Conservation (phyloP, 1,139 yeast genomes). For the Scheffersomyces segobiensis region DNA sequence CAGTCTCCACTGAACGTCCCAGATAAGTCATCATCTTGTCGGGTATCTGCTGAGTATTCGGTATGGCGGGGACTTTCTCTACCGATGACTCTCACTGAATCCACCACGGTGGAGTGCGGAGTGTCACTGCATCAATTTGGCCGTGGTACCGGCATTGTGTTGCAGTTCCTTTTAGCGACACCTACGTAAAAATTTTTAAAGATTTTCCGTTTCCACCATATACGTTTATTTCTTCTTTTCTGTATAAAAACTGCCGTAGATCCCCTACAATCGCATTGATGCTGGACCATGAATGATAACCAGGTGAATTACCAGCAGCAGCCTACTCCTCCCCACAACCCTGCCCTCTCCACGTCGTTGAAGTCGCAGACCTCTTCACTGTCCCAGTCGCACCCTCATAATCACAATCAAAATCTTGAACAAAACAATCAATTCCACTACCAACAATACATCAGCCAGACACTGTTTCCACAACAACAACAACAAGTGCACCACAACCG, state of each 20-base stretch:
- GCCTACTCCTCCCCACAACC: background rate
- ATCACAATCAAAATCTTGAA: background rate
- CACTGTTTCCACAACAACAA: background rate
- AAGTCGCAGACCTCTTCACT: background rate
- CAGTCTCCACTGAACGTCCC: background rate
- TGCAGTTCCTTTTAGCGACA: background rate
- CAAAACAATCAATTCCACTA: background rate
- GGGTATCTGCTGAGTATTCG: background rate
- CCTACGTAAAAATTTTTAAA: background rate
- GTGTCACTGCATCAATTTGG: background rate
- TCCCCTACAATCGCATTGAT: slow-evolving; percentile 1
- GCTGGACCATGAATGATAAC: slow-evolving; percentile 9
- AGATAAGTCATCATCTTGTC: background rate
- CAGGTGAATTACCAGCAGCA: slow-evolving; percentile 2
- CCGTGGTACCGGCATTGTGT: background rate
- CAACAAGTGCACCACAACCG: background rate
- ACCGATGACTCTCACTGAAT: background rate
- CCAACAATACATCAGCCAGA: background rate
- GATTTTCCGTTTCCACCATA: background rate
- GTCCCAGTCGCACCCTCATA: background rate
- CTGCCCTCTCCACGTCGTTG: background rate
- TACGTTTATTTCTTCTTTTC: background rate
- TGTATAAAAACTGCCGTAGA: background rate
- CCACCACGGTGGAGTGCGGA: background rate
- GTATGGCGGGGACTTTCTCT: background rate